These are phyloP conservation scores for Przewalskia tangutica DNA, from an alignment of 257 asterid genomes.

Conservation along the genomic window DNA sequence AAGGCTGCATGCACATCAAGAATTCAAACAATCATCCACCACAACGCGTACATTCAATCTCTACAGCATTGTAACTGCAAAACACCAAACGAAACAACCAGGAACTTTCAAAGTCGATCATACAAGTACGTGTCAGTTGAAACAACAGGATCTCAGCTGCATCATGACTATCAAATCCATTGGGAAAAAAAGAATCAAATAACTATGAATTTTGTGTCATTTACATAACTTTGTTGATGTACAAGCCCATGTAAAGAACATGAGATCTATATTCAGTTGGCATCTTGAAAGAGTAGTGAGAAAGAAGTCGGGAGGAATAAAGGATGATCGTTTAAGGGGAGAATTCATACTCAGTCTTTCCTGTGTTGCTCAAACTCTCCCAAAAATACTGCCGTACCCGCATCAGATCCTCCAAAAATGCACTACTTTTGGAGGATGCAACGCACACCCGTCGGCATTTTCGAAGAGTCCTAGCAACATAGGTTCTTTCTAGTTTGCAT, in stretches of 20 bases:
- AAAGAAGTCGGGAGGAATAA: not conserved
- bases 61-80: not conserved
- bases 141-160: not conserved
- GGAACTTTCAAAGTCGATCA: not conserved
- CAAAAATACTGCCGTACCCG: too few species aligned
- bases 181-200: not conserved
- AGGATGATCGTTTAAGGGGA: not conserved
- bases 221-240: not conserved
- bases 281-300: not conserved
- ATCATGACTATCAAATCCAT: not conserved
- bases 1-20: not conserved
- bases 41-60: not conserved
- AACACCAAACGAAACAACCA: not conserved
- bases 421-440: too few species aligned
- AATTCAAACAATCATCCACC: not conserved
- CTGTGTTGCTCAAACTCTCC: too few species aligned
- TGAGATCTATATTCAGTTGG: not conserved
- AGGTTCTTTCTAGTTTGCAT: not conserved
- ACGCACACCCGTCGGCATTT: too few species aligned
- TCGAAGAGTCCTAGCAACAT: too few species aligned
- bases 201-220: not conserved
- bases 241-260: not conserved
- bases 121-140: not conserved
- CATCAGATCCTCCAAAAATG: too few species aligned
- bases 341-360: not conserved